Evolutionary conservation across 108 stramenopile species (phyloP).

Genomic region (Pseudonitzschia delicatissima): DNA sequence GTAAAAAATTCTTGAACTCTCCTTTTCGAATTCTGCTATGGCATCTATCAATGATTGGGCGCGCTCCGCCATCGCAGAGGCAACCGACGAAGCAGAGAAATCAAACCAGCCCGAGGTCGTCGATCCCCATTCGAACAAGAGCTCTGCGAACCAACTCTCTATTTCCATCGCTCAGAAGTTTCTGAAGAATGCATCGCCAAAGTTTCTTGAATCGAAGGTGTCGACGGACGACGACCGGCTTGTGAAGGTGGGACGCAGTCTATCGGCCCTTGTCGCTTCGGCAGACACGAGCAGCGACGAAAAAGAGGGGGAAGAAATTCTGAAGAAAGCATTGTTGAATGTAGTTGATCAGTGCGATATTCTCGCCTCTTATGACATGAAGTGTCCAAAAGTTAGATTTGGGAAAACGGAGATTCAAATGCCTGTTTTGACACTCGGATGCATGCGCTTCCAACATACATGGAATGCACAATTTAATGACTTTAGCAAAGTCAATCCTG

Average conservation of each 20-base stretch:
- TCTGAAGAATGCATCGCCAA: background rate
- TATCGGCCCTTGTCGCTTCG: constrained; percentile 41
- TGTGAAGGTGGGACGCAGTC: constrained; percentile 62
- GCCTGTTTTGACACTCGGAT: constrained; percentile 86
- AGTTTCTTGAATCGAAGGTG: background rate
- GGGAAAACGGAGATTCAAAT: constrained; percentile 83
- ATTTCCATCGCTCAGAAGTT: background rate
- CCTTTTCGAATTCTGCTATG: background rate
- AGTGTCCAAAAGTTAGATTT: constrained; percentile 76
- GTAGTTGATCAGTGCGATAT: background rate
- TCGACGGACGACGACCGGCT: constrained; percentile 47
- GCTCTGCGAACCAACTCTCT: background rate
- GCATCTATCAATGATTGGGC: background rate
- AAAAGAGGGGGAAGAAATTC: constrained; percentile 16
- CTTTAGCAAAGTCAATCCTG: constrained; percentile 46
- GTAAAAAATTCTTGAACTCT: background rate
- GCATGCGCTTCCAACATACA: constrained; percentile 90
- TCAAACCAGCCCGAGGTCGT: background rate
- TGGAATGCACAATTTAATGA: constrained; percentile 43
- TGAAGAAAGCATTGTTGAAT: constrained; percentile 1
- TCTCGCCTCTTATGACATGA: constrained; percentile 1
- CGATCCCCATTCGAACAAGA: background rate
- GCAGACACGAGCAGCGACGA: constrained; percentile 8
- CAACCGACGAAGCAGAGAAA: background rate
- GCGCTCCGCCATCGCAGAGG: background rate